These are phyloP conservation scores for Teratosphaeria nubilosa DNA, from an alignment of 2,329 filamentous ascomycete species.

Conservation along the genomic window DNA sequence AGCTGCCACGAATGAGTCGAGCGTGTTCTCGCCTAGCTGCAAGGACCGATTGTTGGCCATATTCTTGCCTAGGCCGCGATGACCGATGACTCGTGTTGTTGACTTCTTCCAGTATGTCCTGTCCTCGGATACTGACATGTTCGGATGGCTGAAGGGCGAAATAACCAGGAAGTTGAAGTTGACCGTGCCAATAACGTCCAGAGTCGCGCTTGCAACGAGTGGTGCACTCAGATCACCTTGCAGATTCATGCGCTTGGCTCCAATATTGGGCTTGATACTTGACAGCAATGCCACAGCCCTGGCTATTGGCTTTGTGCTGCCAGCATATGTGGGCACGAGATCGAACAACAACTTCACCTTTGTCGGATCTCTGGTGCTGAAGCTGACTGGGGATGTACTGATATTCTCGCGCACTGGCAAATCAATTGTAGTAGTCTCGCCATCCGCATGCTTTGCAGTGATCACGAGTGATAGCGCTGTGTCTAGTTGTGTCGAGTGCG, in stretches of 20 bases:
- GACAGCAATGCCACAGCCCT: conserved; percentile 82
- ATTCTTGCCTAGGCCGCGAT: conserved; percentile 81
- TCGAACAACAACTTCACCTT: conserved; percentile 90
- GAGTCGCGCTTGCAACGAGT: conserved; percentile 67
- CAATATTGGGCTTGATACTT: conserved; percentile 71
- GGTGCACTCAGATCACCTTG: conserved; percentile 89
- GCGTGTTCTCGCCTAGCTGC: conserved; percentile 91
- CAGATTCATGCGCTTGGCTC: conserved; percentile 77
- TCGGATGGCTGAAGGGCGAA: conserved; percentile 86
- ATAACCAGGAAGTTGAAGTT: conserved; percentile 97
- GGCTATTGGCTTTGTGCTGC: conserved; percentile 62
- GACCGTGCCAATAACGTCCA: conserved; percentile 87
- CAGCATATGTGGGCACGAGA: conserved; percentile 89
- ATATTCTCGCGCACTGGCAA: conserved; percentile 90
- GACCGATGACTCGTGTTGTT: conserved; percentile 72
- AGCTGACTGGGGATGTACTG: conserved; percentile 84
- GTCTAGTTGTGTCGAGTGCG: conserved; percentile 86
- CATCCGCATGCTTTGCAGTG: conserved; percentile 71
- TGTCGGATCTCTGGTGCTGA: conserved; percentile 64
- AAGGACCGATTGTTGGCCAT: conserved; percentile 53
- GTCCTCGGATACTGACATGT: conserved; percentile 81
- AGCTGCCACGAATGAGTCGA: conserved; percentile 90
- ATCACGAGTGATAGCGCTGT: conserved; percentile 88
- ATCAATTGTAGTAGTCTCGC: conserved; percentile 82
- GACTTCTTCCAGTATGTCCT: conserved; percentile 96